Percentiles rank a stretch among this genome's conserved stretches.
These are phyloP conservation scores for Mallotus japonicus DNA, from an alignment of 441 rosid genomes.

Conservation along the genomic window DNA sequence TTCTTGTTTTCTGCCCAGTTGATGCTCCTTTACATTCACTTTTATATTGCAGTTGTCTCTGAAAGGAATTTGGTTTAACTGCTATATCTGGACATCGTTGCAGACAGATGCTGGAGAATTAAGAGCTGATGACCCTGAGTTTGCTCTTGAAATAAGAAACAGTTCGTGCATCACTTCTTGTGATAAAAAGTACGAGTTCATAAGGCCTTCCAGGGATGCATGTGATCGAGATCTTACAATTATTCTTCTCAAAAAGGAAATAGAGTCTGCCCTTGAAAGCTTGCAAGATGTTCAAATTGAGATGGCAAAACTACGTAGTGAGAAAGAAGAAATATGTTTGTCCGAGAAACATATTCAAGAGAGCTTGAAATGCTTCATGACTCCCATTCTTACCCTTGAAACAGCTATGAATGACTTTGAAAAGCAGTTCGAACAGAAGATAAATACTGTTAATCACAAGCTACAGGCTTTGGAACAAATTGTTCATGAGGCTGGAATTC, in stretches of 20 bases:
- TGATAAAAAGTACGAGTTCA: constrained; percentile 31
- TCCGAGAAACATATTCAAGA: constrained; percentile 57
- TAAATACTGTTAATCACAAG: constrained; percentile 47
- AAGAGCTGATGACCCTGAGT: constrained; percentile 31
- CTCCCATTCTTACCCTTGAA: constrained; percentile 52
- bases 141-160: constrained; percentile 39
- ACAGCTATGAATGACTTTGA: constrained; percentile 48
- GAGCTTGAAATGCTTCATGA: constrained; percentile 47
- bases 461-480: constrained; percentile 43
- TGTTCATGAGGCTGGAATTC: constrained; percentile 41
- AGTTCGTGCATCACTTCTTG: constrained; percentile 24
- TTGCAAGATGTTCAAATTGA: constrained; percentile 72
- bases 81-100: constrained; percentile 36
- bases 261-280: constrained; percentile 77
- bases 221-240: constrained; percentile 54
- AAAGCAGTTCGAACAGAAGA: constrained; percentile 47
- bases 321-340: constrained; percentile 60
- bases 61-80: constrained; percentile 31
- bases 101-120: constrained; percentile 46
- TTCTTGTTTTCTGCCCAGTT: constrained; percentile 24
- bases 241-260: constrained; percentile 71
- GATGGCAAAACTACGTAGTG: constrained; percentile 56
- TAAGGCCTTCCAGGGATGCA: constrained; percentile 30
- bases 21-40: constrained; percentile 18
- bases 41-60: constrained; percentile 29